Base-by-base conservation (phyloP, 805 yeast species). In the Candida taoyuanica region DNA sequence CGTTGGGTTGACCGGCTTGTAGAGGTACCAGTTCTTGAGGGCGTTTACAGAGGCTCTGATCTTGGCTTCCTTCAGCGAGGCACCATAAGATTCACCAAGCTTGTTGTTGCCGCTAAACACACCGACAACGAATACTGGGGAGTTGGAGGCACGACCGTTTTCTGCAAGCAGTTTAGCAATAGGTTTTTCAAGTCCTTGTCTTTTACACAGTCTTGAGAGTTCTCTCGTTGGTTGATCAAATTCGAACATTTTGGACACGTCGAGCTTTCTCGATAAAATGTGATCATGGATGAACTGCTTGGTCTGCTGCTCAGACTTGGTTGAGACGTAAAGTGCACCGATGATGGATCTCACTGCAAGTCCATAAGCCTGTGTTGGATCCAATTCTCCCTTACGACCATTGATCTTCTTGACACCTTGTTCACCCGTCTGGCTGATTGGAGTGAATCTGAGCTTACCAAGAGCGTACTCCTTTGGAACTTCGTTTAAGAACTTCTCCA, bases 21-120 rank as follows among this genome's bases (percentile, higher is more conserved):
- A 93, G 55, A 94, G 73, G 66, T 93, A 93, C 81, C 93, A 93
- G 43, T 85, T 77, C 71, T 87, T 81, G 59, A 93, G 75, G 24
- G 97, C 89, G 60, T 84, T 83, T 24, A 88, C 94, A 37, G 88
- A 85, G 25, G 96, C 93, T 62, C 96, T 78, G 29, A 87, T 83
- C 64, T 88, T 85, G 25, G 97, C 96, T 64, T 93, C 98, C 48
- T 74, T 76, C 53, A 93, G 68, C 20, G 95, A 84, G 6, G 94
- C 70, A 26, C 98, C 99, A 56, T 84, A 87, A 29, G 96, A 96
- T 63, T 93, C 97, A 36, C 97, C 96, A 39, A 93, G 69, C 62
- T 86, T 80, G 47, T 78, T 77, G 12, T 71, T 70, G 25, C 96
- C 98, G 41, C 84, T 71, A 61, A 88, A 93, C 2, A 86, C 93